Percentiles rank a stretch among this genome's conserved stretches.
phyloP scores from a whole-genome alignment of 2,329 filamentous ascomycete genomes.

The Stenocarpella maydis region DNA sequence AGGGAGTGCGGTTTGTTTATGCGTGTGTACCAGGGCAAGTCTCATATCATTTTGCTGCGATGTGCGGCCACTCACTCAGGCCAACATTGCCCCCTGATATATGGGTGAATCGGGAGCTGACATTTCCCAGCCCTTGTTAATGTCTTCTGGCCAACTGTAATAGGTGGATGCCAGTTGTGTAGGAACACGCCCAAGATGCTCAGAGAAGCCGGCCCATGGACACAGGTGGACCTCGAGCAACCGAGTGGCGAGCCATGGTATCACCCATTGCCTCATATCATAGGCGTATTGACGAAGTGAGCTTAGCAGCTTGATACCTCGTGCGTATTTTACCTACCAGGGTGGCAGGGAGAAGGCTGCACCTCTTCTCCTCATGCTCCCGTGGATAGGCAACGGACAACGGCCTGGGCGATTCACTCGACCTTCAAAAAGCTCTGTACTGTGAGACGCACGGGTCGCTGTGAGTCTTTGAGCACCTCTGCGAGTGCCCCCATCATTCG shows the following conservation, averaged over 20 bases:
- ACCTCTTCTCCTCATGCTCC: background rate
- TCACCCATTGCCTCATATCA: conserved; percentile 55
- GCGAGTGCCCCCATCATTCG: too few relatives aligned
- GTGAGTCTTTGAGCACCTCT: background rate
- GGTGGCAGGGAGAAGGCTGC: background rate
- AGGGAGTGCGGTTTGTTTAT: conserved; percentile 49
- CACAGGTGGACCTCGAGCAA: conserved; percentile 55
- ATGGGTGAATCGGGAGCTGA: background rate
- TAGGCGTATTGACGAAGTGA: conserved; percentile 62
- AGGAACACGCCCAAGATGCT: conserved; percentile 57
- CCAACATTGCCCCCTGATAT: background rate
- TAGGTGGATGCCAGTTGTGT: conserved; percentile 62
- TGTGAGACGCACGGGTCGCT: background rate
- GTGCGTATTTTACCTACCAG: too few relatives aligned
- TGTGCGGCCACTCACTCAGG: background rate
- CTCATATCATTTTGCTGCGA: background rate
- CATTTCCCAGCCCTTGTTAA: conserved; percentile 54
- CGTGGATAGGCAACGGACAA: background rate
- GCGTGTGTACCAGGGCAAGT: conserved; percentile 52
- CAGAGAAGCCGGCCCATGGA: conserved; percentile 60
- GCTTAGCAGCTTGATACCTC: background rate
- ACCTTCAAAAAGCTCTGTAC: background rate
- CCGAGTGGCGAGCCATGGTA: conserved; percentile 53
- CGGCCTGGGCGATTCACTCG: too few relatives aligned
- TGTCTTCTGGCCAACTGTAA: conserved; percentile 58